Evolutionary conservation across 768 basidiomycete species (phyloP).

Genomic region (Cystobasidium tubakii): DNA sequence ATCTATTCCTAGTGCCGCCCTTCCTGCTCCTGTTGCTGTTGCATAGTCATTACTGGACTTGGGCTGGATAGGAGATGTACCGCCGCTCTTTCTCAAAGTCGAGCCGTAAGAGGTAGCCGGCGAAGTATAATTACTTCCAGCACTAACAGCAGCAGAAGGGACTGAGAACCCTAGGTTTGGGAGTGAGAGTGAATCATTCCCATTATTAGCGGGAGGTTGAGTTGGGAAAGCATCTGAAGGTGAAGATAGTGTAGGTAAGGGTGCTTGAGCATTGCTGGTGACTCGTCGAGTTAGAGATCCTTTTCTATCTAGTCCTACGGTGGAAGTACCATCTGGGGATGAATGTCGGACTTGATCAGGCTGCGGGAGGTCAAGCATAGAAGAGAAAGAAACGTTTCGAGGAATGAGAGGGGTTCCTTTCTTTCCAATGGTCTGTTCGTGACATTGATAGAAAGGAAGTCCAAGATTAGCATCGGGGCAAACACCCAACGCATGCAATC

Average conservation of each 20-base stretch:
- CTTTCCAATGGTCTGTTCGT: neutral
- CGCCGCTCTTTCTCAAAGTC: too few species aligned
- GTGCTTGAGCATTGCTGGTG: neutral
- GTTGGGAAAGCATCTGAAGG: neutral
- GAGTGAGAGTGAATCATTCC: neutral
- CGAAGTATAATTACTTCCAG: too few species aligned
- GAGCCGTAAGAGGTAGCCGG: too few species aligned
- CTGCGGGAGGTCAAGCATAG: conserved; percentile 16
- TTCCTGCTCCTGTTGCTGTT: neutral
- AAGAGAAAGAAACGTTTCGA: conserved; percentile 28
- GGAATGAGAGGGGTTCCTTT: neutral
- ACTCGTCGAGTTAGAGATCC: conserved; percentile 1
- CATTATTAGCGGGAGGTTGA: neutral
- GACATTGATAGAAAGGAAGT: neutral
- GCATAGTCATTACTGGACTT: too few species aligned
- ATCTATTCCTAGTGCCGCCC: neutral
- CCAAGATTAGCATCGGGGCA: neutral
- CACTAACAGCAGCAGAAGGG: too few species aligned
- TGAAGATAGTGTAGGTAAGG: neutral
- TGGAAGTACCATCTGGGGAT: neutral
- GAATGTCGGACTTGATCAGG: neutral
- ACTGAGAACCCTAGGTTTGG: too few species aligned
- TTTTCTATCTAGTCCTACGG: neutral
- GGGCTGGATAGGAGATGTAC: too few species aligned
- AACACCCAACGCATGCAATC: too few species aligned